Conservation (phyloP, 2,329 filamentous ascomycete genomes). For the Botrytis medusae region DNA sequence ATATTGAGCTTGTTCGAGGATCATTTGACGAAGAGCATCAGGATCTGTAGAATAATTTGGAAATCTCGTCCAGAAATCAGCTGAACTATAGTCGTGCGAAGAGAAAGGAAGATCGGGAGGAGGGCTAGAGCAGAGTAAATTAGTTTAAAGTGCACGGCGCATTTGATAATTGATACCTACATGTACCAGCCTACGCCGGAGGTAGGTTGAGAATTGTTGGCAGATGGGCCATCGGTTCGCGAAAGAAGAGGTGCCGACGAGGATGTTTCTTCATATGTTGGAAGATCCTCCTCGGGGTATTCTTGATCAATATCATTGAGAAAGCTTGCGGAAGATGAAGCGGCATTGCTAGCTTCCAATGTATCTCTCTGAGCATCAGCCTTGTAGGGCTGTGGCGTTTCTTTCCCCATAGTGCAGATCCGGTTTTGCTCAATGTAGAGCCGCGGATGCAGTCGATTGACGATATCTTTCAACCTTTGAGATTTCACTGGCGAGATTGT, state of each 20-base stretch:
- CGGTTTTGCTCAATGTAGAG: background rate
- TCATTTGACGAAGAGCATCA: slow-evolving; percentile 32
- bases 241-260: slow-evolving; percentile 17
- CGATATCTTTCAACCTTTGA: background rate
- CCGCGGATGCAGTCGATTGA: background rate
- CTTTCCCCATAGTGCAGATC: slow-evolving; percentile 16
- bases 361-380: background rate
- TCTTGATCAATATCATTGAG: slow-evolving; percentile 28
- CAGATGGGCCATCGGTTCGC: background rate
- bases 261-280: slow-evolving; percentile 28
- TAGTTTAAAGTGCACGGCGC: background rate
- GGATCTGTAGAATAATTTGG: slow-evolving; percentile 34
- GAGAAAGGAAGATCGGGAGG: slow-evolving; percentile 34
- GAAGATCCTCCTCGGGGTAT: slow-evolving; percentile 29
- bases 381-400: slow-evolving; percentile 12
- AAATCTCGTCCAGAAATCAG: slow-evolving; percentile 35
- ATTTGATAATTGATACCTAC: background rate
- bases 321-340: slow-evolving; percentile 31
- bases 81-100: slow-evolving; percentile 29
- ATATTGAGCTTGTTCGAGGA: slow-evolving; percentile 34
- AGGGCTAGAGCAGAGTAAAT: slow-evolving; percentile 13
- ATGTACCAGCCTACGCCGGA: slow-evolving; percentile 14
- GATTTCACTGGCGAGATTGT: too few species aligned
- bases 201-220: background rate
- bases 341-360: slow-evolving; percentile 10